Percentiles rank a stretch among this genome's conserved stretches.
Evolutionary conservation across 148 eudicot species (phyloP).

Genomic region (Nyssa sinensis): DNA sequence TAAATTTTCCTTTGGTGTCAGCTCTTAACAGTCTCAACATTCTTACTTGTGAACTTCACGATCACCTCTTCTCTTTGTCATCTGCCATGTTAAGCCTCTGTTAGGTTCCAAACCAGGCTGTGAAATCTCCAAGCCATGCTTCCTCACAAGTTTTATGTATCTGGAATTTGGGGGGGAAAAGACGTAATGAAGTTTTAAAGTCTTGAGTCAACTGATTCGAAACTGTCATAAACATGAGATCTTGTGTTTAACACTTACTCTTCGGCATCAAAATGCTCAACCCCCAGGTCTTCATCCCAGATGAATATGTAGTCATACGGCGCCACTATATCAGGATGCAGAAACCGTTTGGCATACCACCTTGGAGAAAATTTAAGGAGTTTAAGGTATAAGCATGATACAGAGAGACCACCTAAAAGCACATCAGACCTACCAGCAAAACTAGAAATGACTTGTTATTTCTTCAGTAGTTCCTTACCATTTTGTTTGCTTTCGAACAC

Average conservation of each 20-base stretch:
- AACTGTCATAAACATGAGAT: neutral
- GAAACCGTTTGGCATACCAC: constrained; percentile 97
- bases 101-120: constrained; percentile 81
- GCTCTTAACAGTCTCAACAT: neutral
- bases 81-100: constrained; percentile 53
- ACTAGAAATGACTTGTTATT: neutral
- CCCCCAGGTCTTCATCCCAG: constrained; percentile 97
- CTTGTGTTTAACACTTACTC: constrained; percentile 49
- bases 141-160: constrained; percentile 72
- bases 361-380: constrained; percentile 33
- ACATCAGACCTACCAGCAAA: neutral
- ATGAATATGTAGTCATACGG: constrained; percentile 87
- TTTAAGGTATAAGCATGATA: constrained; percentile 9
- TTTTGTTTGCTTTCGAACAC: constrained; percentile 68
- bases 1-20: neutral
- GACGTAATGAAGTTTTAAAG: neutral
- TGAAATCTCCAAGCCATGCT: constrained; percentile 92
- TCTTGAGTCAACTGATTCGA: neutral
- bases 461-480: constrained; percentile 44
- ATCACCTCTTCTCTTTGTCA: constrained; percentile 61
- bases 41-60: constrained; percentile 91
- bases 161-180: constrained; percentile 35
- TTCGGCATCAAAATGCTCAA: constrained; percentile 80
- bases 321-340: constrained; percentile 93
- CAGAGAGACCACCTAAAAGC: neutral